These are phyloP conservation scores for Aureobasidium sp. DNA, from an alignment of 2,329 filamentous ascomycete species.

Conservation along the genomic window DNA sequence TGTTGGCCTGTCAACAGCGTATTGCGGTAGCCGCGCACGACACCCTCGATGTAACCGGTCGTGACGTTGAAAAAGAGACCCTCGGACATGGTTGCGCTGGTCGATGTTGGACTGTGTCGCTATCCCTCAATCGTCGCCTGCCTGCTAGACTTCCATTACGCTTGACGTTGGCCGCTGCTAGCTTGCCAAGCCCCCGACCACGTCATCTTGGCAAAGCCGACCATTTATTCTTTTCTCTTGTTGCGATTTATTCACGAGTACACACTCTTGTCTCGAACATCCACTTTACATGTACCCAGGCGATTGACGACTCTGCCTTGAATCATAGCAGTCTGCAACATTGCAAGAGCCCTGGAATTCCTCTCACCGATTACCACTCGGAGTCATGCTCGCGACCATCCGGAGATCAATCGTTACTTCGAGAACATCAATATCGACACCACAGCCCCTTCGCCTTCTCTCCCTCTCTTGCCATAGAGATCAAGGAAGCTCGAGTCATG, in stretches of 20 bases:
- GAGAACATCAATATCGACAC: neutral
- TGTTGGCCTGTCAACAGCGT: conserved; percentile 80
- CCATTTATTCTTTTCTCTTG: neutral
- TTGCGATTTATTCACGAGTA: neutral
- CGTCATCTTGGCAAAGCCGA: conserved; percentile 8
- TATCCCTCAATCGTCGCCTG: conserved; percentile 1
- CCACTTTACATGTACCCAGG: neutral
- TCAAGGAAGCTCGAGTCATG: neutral
- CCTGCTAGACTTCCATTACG: neutral
- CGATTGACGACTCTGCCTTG: neutral
- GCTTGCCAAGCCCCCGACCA: conserved; percentile 6
- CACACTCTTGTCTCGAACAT: neutral
- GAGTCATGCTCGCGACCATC: neutral
- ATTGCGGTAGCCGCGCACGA: conserved; percentile 95
- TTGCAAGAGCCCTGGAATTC: neutral
- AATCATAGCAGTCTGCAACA: neutral
- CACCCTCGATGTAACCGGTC: conserved; percentile 86
- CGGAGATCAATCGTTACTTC: neutral
- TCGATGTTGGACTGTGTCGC: neutral
- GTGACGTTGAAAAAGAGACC: conserved; percentile 41
- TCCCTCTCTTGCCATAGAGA: neutral
- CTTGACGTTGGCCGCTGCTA: neutral
- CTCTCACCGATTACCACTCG: neutral
- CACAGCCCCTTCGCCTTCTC: neutral
- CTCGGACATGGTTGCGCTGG: conserved; percentile 32